Evolutionary conservation across 2,329 filamentous ascomycete genomes (phyloP), one percentile per base, ranked within the genome.

Genomic region (Exophiala calicioides): DNA sequence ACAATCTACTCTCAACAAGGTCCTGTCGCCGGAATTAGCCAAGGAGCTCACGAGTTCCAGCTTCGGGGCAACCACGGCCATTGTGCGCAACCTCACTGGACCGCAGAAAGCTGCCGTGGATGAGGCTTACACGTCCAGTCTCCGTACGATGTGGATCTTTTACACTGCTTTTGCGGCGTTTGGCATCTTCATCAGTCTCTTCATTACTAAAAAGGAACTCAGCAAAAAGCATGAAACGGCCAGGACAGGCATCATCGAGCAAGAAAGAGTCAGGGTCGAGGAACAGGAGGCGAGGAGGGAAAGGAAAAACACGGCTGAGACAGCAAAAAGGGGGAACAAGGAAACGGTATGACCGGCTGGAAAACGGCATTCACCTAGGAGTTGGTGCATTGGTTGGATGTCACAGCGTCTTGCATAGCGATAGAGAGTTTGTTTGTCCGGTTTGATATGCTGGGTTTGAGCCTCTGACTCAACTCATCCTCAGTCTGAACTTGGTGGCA

Each of bases 191-290:
- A 58, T 68, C 3, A 64, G 62, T 20, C 18, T 59, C 8, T 56
- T 60, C 36, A 62, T 64, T 35, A 56, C 40, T 7, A 61, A 65
- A 44, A 65, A 47, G 41, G 51, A 54, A 34, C 56, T 76, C 37
- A 71, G 62, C 43, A 65, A 61, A 47, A 58, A 63, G 31, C 70
- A 75, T 53, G 67, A 70, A n/a, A 56, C 70, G 40, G 63, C 65
- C 8, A 71, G 69, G 58, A 74, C 70, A 0, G 72, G 72, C 3
- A 59, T 75, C 26, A 68, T 61, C 13, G 69, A 68, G 46, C 70
- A 74, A 53, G 69, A 73, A 50, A 61, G 63, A 16, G 68, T 67
- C 7, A 60, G 71, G 27, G 61, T 49, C 30, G 41, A 53, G 45
- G 29, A 50, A 19, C 12, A 51, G 21, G 52, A 48, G 4, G 53